Evolutionary conservation across 192 early-diverging fungal species (phyloP), one percentile per base, ranked within the genome.

Genomic region (Blastocladiella britannica): DNA sequence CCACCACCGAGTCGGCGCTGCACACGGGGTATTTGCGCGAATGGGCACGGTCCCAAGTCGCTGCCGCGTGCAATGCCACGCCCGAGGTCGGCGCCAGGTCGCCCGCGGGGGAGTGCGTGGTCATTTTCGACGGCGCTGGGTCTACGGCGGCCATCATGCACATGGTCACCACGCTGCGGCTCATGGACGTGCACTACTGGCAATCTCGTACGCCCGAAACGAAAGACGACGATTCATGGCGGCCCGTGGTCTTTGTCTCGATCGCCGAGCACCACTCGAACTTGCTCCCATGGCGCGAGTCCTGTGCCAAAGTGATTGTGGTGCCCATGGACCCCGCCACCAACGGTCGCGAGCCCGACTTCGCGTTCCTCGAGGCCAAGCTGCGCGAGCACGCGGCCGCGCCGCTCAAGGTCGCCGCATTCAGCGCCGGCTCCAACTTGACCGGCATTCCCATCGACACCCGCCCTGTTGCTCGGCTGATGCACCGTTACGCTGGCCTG

Each of bases 241-340:
- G n/a, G n/a, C 65, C 65, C 12, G 63, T 67, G 4, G 71, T 72
- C 4, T 72, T 72, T 55, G 25, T 72, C 20, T 70, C 68, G 3
- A 64, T 67, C 22, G 64, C 65, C 54, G 71, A 72, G 54, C 71
- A 72, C 56, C 68, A 72, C 56, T 67, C 71, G n/a, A 72, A 72
- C 52, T 56, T 73, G 5, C 37, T 73, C 29, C 63, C 69, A 2
- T 73, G 66, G 70, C 54, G 69, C 4, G 63, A 67, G 59, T 64
- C 60, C n/a, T 63, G 63, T 25, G 65, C 62, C 8, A 65, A 73
- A 26, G 63, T 73, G 3, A 51, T 73, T 6, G 57, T 64, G 23
- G 59, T 73, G 24, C 61, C 61, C 4, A 55, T 63, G 25, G 28
- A 60, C 29, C n/a, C n/a, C n/a, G n/a, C n/a, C n/a, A 12, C 15